A percentile compares a stretch with the other conserved stretches of the same genome.
Conservation (phyloP, 225 moss, liverwort and hornwort genomes). For the Sphagnum tenellum region DNA sequence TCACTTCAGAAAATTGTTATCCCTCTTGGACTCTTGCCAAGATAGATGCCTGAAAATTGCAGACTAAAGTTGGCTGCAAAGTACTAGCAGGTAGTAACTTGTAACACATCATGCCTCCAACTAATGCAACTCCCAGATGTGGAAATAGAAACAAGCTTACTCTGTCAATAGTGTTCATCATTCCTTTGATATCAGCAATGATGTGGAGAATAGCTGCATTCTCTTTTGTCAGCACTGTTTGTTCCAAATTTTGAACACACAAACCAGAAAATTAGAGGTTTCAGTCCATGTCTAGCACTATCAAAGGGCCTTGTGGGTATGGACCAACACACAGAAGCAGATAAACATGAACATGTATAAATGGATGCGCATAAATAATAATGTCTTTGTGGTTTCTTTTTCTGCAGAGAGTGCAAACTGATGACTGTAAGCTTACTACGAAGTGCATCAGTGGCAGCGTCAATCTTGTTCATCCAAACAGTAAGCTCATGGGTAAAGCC, state of each 20-base stretch:
- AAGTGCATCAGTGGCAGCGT: slow-evolving; percentile 25
- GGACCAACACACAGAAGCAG: no score
- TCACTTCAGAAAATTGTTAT: no score
- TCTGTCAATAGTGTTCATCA: slow-evolving; percentile 22
- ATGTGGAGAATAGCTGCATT: slow-evolving; percentile 64
- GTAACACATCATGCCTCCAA: background rate
- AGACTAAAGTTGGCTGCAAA: no score
- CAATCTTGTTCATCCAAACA: slow-evolving; percentile 26
- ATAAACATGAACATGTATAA: no score
- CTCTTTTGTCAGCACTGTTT: slow-evolving; percentile 67
- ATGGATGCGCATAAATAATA: no score
- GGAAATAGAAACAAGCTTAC: slow-evolving; percentile 5
- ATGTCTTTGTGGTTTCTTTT: no score
- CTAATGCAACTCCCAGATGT: background rate
- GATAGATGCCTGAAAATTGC: no score
- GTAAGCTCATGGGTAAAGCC: slow-evolving; percentile 28
- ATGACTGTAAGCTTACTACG: slow-evolving; percentile 15
- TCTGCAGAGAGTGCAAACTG: no score
- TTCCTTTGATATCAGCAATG: slow-evolving; percentile 69
- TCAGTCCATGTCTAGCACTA: background rate
- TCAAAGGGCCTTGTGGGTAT: no score
- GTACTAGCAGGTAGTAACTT: no score
- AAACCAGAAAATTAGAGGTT: background rate
- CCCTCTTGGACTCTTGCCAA: no score
- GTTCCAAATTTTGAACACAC: background rate